phyloP scores from a whole-genome alignment of 306 rosid genomes.

The Gillenia trifoliata region DNA sequence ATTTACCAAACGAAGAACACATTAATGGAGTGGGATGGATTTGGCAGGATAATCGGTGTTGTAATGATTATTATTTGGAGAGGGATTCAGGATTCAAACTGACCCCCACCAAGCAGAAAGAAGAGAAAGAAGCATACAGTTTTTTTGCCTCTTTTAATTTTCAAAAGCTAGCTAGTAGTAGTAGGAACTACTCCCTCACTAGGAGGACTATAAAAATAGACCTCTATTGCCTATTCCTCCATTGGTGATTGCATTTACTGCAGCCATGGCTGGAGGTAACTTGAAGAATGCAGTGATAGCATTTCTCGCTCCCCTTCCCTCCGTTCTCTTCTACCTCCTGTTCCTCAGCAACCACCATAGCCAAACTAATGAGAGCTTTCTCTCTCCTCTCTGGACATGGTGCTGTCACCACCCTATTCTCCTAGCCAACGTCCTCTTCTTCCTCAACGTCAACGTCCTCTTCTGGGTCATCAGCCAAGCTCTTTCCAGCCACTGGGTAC shows the following conservation, averaged over 20 bases:
- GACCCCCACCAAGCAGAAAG: constrained; percentile 17
- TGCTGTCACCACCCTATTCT: constrained; percentile 80
- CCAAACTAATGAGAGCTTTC: constrained; percentile 10
- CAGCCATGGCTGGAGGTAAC: constrained; percentile 24
- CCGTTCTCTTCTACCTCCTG: constrained; percentile 57
- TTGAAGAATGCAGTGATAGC: constrained; percentile 58
- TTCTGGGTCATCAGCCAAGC: constrained; percentile 80
- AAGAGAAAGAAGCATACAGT: neutral
- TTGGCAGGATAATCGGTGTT: neutral
- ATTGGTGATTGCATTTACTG: neutral
- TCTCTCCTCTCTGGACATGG: constrained; percentile 59
- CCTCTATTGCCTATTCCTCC: neutral
- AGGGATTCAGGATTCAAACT: neutral
- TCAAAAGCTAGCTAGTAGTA: neutral
- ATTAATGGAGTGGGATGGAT: neutral
- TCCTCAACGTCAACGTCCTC: constrained; percentile 76
- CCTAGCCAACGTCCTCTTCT: constrained; percentile 67
- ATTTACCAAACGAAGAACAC: neutral
- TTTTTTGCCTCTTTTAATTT: neutral
- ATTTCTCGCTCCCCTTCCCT: constrained; percentile 65
- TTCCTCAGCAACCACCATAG: constrained; percentile 38
- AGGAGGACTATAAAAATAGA: neutral
- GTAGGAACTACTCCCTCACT: neutral
- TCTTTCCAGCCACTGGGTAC: constrained; percentile 81
- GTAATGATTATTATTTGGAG: neutral